Percentiles rank a stretch among this genome's conserved stretches.
These are phyloP conservation scores for Venturia nashicola DNA, from an alignment of 2,329 filamentous ascomycete genomes.

Conservation along the genomic window DNA sequence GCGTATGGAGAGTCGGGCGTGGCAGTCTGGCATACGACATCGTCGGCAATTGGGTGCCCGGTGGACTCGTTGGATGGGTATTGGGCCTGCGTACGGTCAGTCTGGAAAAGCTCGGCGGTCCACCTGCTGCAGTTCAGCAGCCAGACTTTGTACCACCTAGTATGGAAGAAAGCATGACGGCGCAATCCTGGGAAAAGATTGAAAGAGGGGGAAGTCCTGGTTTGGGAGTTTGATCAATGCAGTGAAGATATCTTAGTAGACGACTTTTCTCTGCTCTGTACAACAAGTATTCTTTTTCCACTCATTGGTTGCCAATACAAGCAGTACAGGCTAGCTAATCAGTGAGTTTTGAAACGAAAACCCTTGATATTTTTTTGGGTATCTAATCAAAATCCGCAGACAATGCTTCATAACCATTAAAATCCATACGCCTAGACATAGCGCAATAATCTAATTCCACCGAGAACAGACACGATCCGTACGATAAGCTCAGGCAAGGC, in stretches of 20 bases:
- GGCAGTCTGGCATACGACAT: conserved; percentile 77
- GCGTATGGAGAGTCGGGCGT: conserved; percentile 67
- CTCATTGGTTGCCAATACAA: background rate
- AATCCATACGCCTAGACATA: too few relatives aligned
- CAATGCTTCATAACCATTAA: too few relatives aligned
- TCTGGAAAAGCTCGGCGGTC: conserved; percentile 7
- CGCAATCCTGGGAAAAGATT: conserved; percentile 5
- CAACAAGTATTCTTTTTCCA: background rate
- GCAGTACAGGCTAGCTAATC: too few relatives aligned
- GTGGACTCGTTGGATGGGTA: conserved; percentile 79
- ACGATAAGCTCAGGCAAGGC: too few relatives aligned
- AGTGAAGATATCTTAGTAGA: background rate
- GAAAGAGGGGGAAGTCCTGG: conserved; percentile 2
- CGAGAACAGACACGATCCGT: too few relatives aligned
- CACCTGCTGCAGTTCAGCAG: background rate
- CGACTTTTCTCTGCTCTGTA: background rate
- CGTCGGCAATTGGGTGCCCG: conserved; percentile 69
- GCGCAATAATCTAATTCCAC: too few relatives aligned
- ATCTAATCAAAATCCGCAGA: too few relatives aligned
- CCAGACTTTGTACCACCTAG: background rate
- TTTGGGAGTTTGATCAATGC: background rate
- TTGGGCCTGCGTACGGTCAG: conserved; percentile 55
- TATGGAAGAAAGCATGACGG: conserved; percentile 1
- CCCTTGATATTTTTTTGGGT: too few relatives aligned
- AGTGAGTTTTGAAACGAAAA: too few relatives aligned